Percentiles rank a stretch among this genome's conserved stretches.
phyloP scores from a whole-genome alignment of 306 rosid genomes.

The Cucumis melo region DNA sequence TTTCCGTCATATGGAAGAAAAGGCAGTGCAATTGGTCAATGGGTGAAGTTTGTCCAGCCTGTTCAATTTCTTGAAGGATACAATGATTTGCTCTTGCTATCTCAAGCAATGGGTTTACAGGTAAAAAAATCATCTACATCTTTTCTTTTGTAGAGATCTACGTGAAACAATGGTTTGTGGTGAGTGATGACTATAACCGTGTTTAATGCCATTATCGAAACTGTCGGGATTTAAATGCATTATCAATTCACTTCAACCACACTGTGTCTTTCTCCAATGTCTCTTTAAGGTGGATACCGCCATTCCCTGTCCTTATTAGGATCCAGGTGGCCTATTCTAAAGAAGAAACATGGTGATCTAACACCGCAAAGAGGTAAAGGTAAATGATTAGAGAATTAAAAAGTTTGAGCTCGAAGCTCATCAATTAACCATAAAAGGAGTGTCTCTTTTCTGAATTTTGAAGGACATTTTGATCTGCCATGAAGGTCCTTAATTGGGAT shows the following conservation, averaged over 20 bases:
- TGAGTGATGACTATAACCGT: background rate
- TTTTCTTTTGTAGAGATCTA: background rate
- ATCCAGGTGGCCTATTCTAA: background rate
- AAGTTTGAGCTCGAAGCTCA: too few relatives aligned
- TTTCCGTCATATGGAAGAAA: conserved; percentile 21
- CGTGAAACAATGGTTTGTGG: background rate
- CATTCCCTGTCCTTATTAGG: background rate
- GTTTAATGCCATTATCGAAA: background rate
- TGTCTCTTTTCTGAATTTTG: too few relatives aligned
- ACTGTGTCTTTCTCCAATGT: background rate
- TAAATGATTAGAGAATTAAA: too few relatives aligned
- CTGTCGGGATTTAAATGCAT: background rate
- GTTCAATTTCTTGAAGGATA: conserved; percentile 61
- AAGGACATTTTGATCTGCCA: background rate
- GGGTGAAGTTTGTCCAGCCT: conserved; percentile 70
- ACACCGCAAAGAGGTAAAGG: too few relatives aligned
- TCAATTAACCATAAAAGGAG: too few relatives aligned
- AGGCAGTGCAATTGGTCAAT: conserved; percentile 65
- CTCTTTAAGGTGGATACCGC: background rate
- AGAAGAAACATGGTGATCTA: too few relatives aligned
- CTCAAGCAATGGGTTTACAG: conserved; percentile 91
- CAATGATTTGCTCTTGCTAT: conserved; percentile 54
- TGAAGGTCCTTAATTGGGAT: background rate
- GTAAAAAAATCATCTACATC: conserved; percentile 22
- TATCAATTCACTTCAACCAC: background rate